Conservation (phyloP, 768 basidiomycete genomes). For the Amanita exitialis region DNA sequence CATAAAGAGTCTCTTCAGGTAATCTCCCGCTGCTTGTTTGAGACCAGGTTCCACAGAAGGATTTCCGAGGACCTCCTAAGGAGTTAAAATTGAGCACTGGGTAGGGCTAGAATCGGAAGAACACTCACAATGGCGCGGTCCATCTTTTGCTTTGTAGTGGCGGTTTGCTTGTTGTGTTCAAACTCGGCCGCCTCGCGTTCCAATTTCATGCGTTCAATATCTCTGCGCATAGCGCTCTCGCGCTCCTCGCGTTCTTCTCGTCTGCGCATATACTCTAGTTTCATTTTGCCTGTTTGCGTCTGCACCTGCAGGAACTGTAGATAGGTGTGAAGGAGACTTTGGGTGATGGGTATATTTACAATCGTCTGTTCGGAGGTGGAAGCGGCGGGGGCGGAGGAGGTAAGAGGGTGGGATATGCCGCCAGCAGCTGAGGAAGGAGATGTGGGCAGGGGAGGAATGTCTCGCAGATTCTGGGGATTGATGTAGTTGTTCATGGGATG, state of each 20-base stretch:
- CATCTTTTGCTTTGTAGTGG: constrained; percentile 47
- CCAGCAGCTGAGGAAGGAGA: constrained; percentile 10
- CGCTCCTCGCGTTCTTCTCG: constrained; percentile 63
- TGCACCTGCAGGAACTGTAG: constrained; percentile 57
- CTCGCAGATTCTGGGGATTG: constrained; percentile 3
- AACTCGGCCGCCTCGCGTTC: constrained; percentile 50
- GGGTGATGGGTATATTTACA: constrained; percentile 42
- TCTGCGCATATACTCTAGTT: constrained; percentile 57
- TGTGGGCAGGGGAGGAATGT: constrained; percentile 10
- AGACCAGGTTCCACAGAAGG: constrained; percentile 47
- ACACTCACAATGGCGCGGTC: constrained; percentile 49
- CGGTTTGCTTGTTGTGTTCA: constrained; percentile 41
- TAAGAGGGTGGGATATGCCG: constrained; percentile 11
- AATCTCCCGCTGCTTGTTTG: constrained; percentile 60
- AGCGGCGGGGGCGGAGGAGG: constrained; percentile 5
- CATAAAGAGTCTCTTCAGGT: constrained; percentile 56
- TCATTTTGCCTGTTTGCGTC: constrained; percentile 58
- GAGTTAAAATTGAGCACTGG: neutral
- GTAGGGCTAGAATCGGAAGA: neutral
- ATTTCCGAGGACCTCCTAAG: constrained; percentile 49
- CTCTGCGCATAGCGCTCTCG: constrained; percentile 39
- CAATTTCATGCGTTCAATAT: constrained; percentile 40
- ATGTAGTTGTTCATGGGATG: constrained; percentile 4
- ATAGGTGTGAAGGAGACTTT: constrained; percentile 45
- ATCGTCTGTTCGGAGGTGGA: constrained; percentile 26